Evolutionary conservation across 352 stramenopile species (phyloP).

Genomic region (Phytophthora cajani): DNA sequence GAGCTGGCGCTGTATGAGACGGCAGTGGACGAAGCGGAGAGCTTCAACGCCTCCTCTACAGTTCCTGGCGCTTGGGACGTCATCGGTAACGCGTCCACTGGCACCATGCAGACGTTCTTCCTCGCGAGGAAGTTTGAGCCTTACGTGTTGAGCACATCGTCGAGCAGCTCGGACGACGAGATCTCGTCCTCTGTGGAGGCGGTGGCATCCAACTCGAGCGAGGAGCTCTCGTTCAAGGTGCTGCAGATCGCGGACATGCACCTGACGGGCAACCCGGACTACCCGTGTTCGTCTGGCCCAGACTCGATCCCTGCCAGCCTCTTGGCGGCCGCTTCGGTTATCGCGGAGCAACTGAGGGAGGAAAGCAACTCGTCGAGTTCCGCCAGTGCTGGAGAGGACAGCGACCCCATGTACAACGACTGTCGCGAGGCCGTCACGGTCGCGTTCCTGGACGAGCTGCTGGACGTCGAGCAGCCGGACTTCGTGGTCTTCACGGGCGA

Average conservation of each 20-base stretch:
- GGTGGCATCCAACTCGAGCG: constrained; percentile 25
- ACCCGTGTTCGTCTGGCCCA: constrained; percentile 40
- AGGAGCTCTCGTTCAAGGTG: constrained; percentile 60
- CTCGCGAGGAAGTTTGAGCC: constrained; percentile 29
- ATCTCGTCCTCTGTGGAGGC: constrained; percentile 42
- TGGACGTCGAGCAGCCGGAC: constrained; percentile 68
- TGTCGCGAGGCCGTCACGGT: constrained; percentile 60
- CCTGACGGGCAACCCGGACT: constrained; percentile 48
- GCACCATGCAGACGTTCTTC: constrained; percentile 29
- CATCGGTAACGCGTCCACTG: constrained; percentile 28
- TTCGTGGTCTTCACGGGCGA: constrained; percentile 74
- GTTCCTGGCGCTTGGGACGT: constrained; percentile 35
- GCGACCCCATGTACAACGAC: constrained; percentile 31
- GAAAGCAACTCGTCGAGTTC: constrained; percentile 33
- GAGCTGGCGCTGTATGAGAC: constrained; percentile 37
- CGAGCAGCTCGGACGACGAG: constrained; percentile 1
- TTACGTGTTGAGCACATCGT: constrained; percentile 18
- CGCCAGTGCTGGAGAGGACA: constrained; percentile 17
- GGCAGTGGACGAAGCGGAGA: constrained; percentile 21
- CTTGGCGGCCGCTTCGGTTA: constrained; percentile 33
- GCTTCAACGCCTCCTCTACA: constrained; percentile 24
- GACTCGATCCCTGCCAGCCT: constrained; percentile 27
- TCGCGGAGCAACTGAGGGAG: constrained; percentile 30
- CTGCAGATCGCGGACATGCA: constrained; percentile 79
- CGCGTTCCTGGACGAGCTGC: constrained; percentile 58